phyloP scores from a whole-genome alignment of 192 early-diverging fungal genomes.

The Spinellus fusiger region DNA sequence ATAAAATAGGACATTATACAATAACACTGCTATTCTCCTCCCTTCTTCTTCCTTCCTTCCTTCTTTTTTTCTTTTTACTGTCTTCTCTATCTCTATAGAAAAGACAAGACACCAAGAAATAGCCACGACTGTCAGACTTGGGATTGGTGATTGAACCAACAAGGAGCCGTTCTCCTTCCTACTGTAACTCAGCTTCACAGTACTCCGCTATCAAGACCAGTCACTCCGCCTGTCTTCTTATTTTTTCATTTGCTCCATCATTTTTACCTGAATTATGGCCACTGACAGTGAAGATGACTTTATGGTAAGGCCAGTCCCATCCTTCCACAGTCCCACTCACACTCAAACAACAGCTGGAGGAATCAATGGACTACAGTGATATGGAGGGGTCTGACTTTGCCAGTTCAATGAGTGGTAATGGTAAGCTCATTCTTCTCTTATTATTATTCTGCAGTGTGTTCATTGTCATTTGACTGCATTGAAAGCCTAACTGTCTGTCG shows the following conservation, averaged over 20 bases:
- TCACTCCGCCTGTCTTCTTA: not conserved
- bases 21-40: too few relatives aligned
- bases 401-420: not conserved
- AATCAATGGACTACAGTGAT: not conserved
- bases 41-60: too few relatives aligned
- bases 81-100: too few relatives aligned
- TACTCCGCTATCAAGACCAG: not conserved
- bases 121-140: too few relatives aligned
- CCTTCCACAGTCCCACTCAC: too few relatives aligned
- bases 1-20: too few relatives aligned
- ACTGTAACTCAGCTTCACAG: not conserved
- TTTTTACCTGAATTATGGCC: slow-evolving; percentile 10
- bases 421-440: not conserved
- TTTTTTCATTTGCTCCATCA: not conserved
- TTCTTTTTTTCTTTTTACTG: too few relatives aligned
- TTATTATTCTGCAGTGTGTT: not conserved
- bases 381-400: not conserved
- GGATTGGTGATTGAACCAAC: not conserved
- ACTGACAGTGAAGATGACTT: slow-evolving; percentile 25
- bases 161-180: not conserved
- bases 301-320: too few relatives aligned
- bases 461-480: too few relatives aligned
- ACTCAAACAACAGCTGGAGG: too few relatives aligned
- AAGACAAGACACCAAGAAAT: too few relatives aligned
- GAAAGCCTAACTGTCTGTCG: too few relatives aligned